Conservation (phyloP, 352 stramenopile genomes). For the Pythium myriotylum region DNA sequence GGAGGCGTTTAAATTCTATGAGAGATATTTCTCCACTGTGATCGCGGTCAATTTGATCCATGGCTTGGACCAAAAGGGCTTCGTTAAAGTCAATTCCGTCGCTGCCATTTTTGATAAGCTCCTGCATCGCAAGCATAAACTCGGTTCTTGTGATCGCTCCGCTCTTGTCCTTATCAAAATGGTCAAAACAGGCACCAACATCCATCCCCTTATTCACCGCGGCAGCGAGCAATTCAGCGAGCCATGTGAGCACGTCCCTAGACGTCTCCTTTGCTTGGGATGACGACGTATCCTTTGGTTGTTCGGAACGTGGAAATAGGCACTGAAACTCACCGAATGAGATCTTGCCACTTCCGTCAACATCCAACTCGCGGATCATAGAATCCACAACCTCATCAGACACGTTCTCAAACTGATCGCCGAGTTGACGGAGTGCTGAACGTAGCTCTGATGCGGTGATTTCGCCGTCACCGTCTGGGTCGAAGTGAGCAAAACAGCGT, state of each 20-base stretch:
- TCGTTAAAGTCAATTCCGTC: constrained; percentile 13
- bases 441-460: constrained; percentile 64
- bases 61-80: constrained; percentile 38
- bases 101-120: constrained; percentile 45
- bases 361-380: constrained; percentile 51
- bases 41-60: constrained; percentile 65
- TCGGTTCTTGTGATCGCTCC: constrained; percentile 62
- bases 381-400: constrained; percentile 39
- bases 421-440: constrained; percentile 46
- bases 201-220: constrained; percentile 53
- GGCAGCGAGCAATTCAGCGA: constrained; percentile 47
- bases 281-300: not conserved
- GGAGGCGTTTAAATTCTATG: constrained; percentile 64
- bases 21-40: constrained; percentile 63
- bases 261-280: not conserved
- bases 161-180: constrained; percentile 87
- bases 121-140: constrained; percentile 56
- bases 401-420: constrained; percentile 47
- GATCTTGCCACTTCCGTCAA: constrained; percentile 55
- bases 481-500: constrained; percentile 59
- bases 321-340: constrained; percentile 60
- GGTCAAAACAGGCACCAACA: constrained; percentile 61
- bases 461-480: constrained; percentile 45
- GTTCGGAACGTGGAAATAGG: no score
- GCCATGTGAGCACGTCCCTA: constrained; percentile 33